A percentile compares a stretch with the other conserved stretches of the same genome.
Conservation (phyloP, 2,329 filamentous ascomycete genomes). For the Cladosporium sp. region DNA sequence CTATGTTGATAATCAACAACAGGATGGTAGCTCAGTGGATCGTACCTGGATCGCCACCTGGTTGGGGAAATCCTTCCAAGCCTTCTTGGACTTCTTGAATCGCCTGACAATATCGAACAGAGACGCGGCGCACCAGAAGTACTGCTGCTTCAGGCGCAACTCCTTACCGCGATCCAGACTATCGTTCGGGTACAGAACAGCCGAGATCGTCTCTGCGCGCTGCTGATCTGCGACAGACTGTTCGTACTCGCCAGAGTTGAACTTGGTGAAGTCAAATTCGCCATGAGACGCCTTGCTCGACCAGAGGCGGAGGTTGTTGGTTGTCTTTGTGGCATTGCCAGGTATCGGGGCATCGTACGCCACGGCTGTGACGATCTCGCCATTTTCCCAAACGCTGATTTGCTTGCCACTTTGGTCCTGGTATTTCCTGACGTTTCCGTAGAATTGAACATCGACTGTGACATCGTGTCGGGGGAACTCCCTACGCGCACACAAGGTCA, state of each 20-base stretch:
- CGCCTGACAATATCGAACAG: constrained; percentile 92
- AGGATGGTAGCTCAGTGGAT: no score
- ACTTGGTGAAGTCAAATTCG: constrained; percentile 99
- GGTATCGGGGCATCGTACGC: constrained; percentile 86
- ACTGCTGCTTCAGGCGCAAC: constrained; percentile 95
- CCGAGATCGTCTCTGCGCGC: constrained; percentile 96
- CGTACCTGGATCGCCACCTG: constrained; percentile 79
- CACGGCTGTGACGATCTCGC: constrained; percentile 84
- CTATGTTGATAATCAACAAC: not conserved
- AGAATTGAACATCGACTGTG: constrained; percentile 95
- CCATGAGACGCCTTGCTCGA: constrained; percentile 95
- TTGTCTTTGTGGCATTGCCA: constrained; percentile 80
- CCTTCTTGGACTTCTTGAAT: constrained; percentile 93
- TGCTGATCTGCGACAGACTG: constrained; percentile 97
- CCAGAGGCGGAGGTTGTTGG: constrained; percentile 96
- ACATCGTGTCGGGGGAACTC: constrained; percentile 96
- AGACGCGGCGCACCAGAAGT: constrained; percentile 98
- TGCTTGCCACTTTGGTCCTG: constrained; percentile 67
- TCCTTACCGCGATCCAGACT: constrained; percentile 96
- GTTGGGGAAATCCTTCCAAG: constrained; percentile 87
- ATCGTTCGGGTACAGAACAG: constrained; percentile 94
- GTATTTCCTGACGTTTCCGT: constrained; percentile 71
- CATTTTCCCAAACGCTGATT: constrained; percentile 76
- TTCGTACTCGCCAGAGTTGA: constrained; percentile 97
- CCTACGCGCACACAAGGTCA: no score